phyloP scores from a whole-genome alignment of 2,329 filamentous ascomycete genomes.

The Pezicula neosporulosa region DNA sequence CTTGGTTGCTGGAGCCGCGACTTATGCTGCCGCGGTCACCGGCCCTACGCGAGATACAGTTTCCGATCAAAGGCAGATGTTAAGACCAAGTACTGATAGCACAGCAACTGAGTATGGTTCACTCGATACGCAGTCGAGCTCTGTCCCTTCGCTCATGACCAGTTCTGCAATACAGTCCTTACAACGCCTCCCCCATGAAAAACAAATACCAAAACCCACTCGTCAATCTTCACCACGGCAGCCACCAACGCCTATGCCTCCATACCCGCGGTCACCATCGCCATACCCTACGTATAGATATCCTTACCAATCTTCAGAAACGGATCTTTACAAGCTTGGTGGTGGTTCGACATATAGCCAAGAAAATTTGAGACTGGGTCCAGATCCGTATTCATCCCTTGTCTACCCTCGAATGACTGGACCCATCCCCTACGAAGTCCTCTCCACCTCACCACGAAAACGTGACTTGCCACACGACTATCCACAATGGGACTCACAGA shows the following conservation, averaged over 20 bases:
- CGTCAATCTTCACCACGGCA: conserved; percentile 1
- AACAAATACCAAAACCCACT: background rate
- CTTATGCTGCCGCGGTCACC: conserved; percentile 25
- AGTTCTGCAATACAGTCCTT: conserved; percentile 18
- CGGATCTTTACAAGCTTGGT: conserved; percentile 3
- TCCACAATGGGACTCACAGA: conserved; percentile 11
- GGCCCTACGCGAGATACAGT: conserved; percentile 16
- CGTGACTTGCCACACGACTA: conserved; percentile 13
- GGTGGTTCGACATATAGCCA: conserved; percentile 5
- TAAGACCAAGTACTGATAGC: conserved; percentile 6
- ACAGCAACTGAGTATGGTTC: conserved; percentile 2
- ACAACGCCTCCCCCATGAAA: conserved; percentile 12
- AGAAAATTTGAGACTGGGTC: conserved; percentile 8
- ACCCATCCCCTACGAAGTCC: conserved; percentile 16
- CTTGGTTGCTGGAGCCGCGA: conserved; percentile 24
- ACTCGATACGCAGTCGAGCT: background rate
- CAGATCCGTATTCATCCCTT: conserved; percentile 8
- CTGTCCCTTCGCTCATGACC: background rate
- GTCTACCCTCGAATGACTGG: conserved; percentile 21
- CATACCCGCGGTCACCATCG: conserved; percentile 10
- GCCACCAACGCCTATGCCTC: conserved; percentile 8
- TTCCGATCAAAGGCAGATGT: conserved; percentile 7
- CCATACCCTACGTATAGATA: conserved; percentile 5
- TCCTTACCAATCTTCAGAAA: conserved; percentile 5
- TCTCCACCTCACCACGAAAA: conserved; percentile 3